Evolutionary conservation across 371 early-diverging fungal species (phyloP).

Genomic region (Batkoa obscura): DNA sequence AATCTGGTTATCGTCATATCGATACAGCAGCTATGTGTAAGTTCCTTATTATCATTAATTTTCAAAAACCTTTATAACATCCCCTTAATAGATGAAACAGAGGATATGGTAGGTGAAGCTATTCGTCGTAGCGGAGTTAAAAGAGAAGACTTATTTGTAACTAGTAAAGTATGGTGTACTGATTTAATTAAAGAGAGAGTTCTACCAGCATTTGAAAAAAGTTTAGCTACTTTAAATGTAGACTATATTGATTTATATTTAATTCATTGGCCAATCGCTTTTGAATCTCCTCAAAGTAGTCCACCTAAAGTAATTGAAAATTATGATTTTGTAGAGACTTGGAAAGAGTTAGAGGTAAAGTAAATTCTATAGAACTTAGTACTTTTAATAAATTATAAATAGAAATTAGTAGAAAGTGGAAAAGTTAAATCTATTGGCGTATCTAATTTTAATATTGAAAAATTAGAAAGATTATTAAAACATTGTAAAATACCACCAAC

Average conservation of each 20-base stretch:
- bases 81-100: slow-evolving; percentile 46
- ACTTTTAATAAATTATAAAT: slow-evolving; percentile 56
- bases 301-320: slow-evolving; percentile 15
- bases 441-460: slow-evolving; percentile 37
- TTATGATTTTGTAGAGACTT: slow-evolving; percentile 30
- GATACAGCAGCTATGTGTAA: slow-evolving; percentile 34
- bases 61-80: slow-evolving; percentile 14
- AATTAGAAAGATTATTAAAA: slow-evolving; percentile 43
- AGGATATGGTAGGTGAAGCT: slow-evolving; percentile 63
- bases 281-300: slow-evolving; percentile 11
- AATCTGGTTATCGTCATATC: slow-evolving; percentile 53
- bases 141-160: slow-evolving; percentile 61
- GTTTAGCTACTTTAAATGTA: slow-evolving; percentile 47
- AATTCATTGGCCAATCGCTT: slow-evolving; percentile 28
- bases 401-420: slow-evolving; percentile 31
- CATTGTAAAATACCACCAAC: slow-evolving; percentile 55
- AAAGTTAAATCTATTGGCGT: slow-evolving; percentile 38
- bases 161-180: slow-evolving; percentile 84
- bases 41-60: background rate
- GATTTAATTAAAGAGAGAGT: slow-evolving; percentile 51
- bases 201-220: slow-evolving; percentile 31
- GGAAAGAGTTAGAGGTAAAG: slow-evolving; percentile 55
- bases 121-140: slow-evolving; percentile 30
- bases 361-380: slow-evolving; percentile 17
- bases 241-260: slow-evolving; percentile 83